Base-by-base conservation (phyloP, 441 rosid genomes). In the Geranium incanum region DNA sequence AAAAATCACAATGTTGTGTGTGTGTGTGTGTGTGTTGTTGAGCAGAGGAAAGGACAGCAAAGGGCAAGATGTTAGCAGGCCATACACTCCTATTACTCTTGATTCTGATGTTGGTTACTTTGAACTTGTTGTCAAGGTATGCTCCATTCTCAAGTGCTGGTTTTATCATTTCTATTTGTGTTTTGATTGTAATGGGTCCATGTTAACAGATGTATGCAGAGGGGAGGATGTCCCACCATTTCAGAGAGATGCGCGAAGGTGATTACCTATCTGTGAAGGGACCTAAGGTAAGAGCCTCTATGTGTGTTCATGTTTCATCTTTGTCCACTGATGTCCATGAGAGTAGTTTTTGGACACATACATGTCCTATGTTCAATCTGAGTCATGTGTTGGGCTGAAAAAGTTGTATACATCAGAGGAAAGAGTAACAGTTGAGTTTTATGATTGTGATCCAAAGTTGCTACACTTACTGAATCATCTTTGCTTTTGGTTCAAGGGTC, bases 161-260 rank as follows among this genome's bases (percentile, higher is more conserved):
- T 57, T 15, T 57, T 57, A 5, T 16, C 28, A 57, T 57, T 59
- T n/a, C 64, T 6, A 19, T 59, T 23, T 11, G 0, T 64, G 6
- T 3, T 28, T 38, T 59, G 57, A 18, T 11, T 6, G 28, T 19
- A 4, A 0, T 37, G 62, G 18, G 16, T 50, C 28, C 15, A 36
- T 6, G 37, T 3, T 4, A 15, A 13, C 16, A 72, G 79, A 72
- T 72, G 73, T 77, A 77, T 18, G 70, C 79, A 18, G 57, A 69
- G 48, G 79, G 79, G 52, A 69, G 71, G 62, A 72, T 72, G 79
- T 72, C 79, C 11, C 76, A 69, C 73, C 79, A 77, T 39, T 69
- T 77, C 68, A 57, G 79, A 43, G 68, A 69, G 45, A 69, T 77
- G 73, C 62, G 65, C 0, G 52, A 19, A 37, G 73, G 76, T 23